These are phyloP conservation scores for Penicillium diatomitis DNA, from an alignment of 495 filamentous ascomycete genomes.

Conservation along the genomic window DNA sequence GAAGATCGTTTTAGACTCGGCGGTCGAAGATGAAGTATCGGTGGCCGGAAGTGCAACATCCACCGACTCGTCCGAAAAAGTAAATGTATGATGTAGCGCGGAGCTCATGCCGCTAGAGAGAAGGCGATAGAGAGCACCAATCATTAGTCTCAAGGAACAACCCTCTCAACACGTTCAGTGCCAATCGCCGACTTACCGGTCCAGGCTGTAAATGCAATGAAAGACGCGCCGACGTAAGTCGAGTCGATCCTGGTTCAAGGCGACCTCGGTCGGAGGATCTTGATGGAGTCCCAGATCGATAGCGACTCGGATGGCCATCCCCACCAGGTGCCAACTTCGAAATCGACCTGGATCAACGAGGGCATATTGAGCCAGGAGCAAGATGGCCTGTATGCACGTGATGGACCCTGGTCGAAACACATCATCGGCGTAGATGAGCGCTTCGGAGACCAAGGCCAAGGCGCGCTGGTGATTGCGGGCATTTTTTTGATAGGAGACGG, in stretches of 20 bases:
- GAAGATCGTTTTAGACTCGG: constrained; percentile 35
- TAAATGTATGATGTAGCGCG: constrained; percentile 71
- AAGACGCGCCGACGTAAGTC: constrained; percentile 74
- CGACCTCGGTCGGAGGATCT: constrained; percentile 60
- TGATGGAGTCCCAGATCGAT: constrained; percentile 86
- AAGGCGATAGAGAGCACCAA: neutral
- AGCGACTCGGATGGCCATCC: constrained; percentile 73
- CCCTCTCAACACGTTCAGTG: no score
- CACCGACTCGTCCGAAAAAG: constrained; percentile 82
- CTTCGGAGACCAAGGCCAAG: constrained; percentile 55
- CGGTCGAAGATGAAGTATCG: constrained; percentile 22
- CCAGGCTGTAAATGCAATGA: constrained; percentile 77
- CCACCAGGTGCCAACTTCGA: constrained; percentile 83
- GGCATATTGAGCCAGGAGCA: constrained; percentile 79
- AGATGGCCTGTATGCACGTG: constrained; percentile 70
- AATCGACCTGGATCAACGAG: constrained; percentile 82
- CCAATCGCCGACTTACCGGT: constrained; percentile 48
- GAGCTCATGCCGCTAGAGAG: constrained; percentile 62
- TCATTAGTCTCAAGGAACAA: no score
- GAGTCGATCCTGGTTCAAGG: constrained; percentile 51
- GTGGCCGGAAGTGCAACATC: constrained; percentile 52
- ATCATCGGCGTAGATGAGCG: constrained; percentile 64
- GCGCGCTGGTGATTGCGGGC: constrained; percentile 58
- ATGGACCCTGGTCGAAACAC: constrained; percentile 78
- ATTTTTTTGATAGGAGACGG: constrained; percentile 56